Conservation (phyloP, 2,329 filamentous ascomycete genomes). For the Annulohypoxylon truncatum region DNA sequence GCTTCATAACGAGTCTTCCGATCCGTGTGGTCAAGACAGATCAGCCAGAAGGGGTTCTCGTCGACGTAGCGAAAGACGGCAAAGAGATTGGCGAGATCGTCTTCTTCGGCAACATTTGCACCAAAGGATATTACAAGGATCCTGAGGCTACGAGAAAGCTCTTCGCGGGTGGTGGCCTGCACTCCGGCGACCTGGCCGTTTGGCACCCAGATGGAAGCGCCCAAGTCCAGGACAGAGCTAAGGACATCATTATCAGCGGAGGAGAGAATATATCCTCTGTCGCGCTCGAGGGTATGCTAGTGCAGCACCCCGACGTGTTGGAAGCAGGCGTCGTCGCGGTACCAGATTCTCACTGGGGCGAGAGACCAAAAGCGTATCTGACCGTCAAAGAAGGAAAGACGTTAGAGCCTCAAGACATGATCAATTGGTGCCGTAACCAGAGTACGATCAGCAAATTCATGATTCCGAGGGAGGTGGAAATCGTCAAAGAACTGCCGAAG, state of each 20-base stretch:
- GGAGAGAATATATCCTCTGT: constrained; percentile 98
- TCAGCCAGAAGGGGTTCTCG: constrained; percentile 73
- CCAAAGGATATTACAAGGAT: constrained; percentile 93
- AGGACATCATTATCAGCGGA: constrained; percentile 98
- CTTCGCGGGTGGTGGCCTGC: constrained; percentile 86
- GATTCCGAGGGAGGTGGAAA: constrained; percentile 78
- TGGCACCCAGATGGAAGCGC: constrained; percentile 91
- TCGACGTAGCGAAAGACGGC: constrained; percentile 76
- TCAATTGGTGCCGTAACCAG: constrained; percentile 85
- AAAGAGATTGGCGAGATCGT: constrained; percentile 86
- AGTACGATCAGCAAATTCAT: constrained; percentile 91
- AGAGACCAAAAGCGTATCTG: constrained; percentile 93
- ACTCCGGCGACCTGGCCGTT: constrained; percentile 92
- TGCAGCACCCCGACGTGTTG: constrained; percentile 86
- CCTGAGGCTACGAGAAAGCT: constrained; percentile 85
- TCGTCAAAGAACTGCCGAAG: constrained; percentile 91
- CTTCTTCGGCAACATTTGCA: constrained; percentile 91
- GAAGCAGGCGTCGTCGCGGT: constrained; percentile 93
- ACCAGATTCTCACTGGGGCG: constrained; percentile 90
- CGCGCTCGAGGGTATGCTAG: constrained; percentile 89
- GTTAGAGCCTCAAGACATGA: constrained; percentile 74
- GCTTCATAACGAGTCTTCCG: constrained; percentile 85
- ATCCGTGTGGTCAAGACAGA: constrained; percentile 85
- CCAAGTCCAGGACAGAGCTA: constrained; percentile 92
- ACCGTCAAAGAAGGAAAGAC: constrained; percentile 78